A percentile compares a stretch with the other conserved stretches of the same genome.
Conservation (phyloP, 2,329 filamentous ascomycete genomes). For the Blastomyces gilchristii region DNA sequence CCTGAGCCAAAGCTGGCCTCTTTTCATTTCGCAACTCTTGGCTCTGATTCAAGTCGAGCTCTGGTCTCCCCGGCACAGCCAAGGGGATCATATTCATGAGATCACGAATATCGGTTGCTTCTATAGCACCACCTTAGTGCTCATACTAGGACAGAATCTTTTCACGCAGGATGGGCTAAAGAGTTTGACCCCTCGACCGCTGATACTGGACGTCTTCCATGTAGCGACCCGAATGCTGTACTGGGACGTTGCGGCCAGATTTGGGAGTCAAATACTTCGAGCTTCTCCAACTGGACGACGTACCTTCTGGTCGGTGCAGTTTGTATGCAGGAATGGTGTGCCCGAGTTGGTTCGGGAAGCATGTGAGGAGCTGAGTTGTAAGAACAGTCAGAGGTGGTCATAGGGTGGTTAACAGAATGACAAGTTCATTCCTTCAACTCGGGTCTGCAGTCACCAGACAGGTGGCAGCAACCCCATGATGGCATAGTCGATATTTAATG, state of each 20-base stretch:
- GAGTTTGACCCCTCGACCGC: conserved; percentile 12
- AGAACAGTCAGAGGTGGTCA: conserved; percentile 12
- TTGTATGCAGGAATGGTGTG: conserved; percentile 14
- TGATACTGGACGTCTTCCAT: conserved; percentile 11
- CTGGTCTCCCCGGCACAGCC: conserved; percentile 11
- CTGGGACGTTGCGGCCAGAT: conserved; percentile 16
- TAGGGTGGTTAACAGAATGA: conserved; percentile 14
- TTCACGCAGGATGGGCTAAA: conserved; percentile 17
- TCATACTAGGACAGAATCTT: conserved; percentile 17
- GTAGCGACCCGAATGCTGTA: conserved; percentile 14
- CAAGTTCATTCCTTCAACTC: conserved; percentile 9
- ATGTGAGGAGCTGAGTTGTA: conserved; percentile 10
- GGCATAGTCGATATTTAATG: conserved; percentile 13
- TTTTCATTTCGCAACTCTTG: conserved; percentile 1
- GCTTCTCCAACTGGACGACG: conserved; percentile 6
- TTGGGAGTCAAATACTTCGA: conserved; percentile 14
- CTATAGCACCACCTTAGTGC: conserved; percentile 14
- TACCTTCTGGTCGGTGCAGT: conserved; percentile 5
- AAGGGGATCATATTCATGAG: conserved; percentile 10
- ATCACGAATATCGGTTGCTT: conserved; percentile 14
- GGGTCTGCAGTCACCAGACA: conserved; percentile 6
- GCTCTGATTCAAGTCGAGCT: conserved; percentile 16
- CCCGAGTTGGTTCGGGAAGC: conserved; percentile 11
- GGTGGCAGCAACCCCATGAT: conserved; percentile 11
- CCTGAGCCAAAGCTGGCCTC: conserved; percentile 10